These are phyloP conservation scores for Exophiala xenobiotica DNA, from an alignment of 2,329 filamentous ascomycete species.

Conservation along the genomic window DNA sequence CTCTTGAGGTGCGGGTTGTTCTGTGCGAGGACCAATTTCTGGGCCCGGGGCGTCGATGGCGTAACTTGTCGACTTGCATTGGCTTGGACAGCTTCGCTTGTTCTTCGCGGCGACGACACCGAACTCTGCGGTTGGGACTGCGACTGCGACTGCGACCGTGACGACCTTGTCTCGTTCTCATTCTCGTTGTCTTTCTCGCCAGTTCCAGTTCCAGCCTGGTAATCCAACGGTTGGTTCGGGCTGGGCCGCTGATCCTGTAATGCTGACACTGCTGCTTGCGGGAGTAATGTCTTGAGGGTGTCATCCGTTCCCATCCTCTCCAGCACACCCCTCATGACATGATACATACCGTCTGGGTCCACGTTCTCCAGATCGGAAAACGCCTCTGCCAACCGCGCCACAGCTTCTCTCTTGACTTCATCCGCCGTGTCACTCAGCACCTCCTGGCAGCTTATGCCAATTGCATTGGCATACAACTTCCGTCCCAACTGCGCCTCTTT, in stretches of 20 bases:
- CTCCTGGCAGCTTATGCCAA: slow-evolving; percentile 83
- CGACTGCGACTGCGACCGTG: background rate
- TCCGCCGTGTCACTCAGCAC: slow-evolving; percentile 75
- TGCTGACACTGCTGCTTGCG: too few relatives aligned
- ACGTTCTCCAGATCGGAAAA: slow-evolving; percentile 80
- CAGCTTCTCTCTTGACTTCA: slow-evolving; percentile 73
- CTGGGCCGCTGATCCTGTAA: too few relatives aligned
- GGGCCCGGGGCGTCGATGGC: slow-evolving; percentile 35
- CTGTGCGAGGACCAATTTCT: slow-evolving; percentile 72
- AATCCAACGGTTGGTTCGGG: too few relatives aligned
- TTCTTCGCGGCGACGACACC: slow-evolving; percentile 9
- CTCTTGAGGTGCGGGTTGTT: slow-evolving; percentile 83
- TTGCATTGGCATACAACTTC: slow-evolving; percentile 73
- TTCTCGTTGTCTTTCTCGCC: background rate
- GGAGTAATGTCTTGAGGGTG: slow-evolving; percentile 42
- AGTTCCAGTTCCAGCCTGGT: too few relatives aligned
- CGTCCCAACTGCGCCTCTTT: slow-evolving; percentile 84
- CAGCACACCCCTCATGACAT: slow-evolving; percentile 75
- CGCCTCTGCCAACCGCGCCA: slow-evolving; percentile 79
- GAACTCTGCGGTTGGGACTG: too few relatives aligned
- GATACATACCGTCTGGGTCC: slow-evolving; percentile 86
- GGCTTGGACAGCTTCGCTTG: slow-evolving; percentile 8
- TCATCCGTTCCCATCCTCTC: slow-evolving; percentile 61
- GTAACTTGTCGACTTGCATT: slow-evolving; percentile 42
- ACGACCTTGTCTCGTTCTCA: background rate